Evolutionary conservation across 805 yeast species (phyloP).

Genomic region (Candida railenensis): DNA sequence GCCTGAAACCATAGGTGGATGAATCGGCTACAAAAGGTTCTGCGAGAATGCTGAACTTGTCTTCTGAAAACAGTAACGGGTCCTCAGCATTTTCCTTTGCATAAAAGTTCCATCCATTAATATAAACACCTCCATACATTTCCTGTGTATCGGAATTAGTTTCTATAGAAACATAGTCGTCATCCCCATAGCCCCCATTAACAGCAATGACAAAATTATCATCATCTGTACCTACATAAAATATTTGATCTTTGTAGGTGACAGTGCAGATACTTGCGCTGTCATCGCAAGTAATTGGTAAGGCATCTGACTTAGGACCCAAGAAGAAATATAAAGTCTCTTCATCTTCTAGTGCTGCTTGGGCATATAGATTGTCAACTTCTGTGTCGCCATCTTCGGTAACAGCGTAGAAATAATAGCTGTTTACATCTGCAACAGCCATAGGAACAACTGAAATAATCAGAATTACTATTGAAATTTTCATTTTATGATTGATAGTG

Average conservation of each 20-base stretch:
- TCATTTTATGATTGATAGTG: too few relatives aligned
- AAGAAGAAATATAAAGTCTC: too few relatives aligned
- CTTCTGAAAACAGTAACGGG: not conserved
- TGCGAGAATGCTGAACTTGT: not conserved
- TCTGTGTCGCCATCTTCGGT: too few relatives aligned
- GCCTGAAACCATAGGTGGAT: not conserved
- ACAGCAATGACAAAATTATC: not conserved
- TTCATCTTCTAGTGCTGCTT: too few relatives aligned
- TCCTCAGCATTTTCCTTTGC: not conserved
- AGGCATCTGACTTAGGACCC: too few relatives aligned
- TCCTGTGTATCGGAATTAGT: not conserved
- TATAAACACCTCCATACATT: not conserved
- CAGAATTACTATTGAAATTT: too few relatives aligned
- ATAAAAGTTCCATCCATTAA: not conserved
- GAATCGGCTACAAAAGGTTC: not conserved
- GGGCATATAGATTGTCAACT: too few relatives aligned
- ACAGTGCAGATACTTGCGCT: not conserved
- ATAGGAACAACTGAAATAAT: too few relatives aligned
- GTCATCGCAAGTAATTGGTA: not conserved
- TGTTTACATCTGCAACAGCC: too few relatives aligned
- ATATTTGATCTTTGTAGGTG: not conserved
- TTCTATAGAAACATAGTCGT: not conserved
- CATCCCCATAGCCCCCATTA: not conserved
- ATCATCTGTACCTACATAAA: not conserved
- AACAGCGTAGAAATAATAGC: too few relatives aligned